phyloP scores from a whole-genome alignment of 306 rosid species.

The Cicer judaicum region DNA sequence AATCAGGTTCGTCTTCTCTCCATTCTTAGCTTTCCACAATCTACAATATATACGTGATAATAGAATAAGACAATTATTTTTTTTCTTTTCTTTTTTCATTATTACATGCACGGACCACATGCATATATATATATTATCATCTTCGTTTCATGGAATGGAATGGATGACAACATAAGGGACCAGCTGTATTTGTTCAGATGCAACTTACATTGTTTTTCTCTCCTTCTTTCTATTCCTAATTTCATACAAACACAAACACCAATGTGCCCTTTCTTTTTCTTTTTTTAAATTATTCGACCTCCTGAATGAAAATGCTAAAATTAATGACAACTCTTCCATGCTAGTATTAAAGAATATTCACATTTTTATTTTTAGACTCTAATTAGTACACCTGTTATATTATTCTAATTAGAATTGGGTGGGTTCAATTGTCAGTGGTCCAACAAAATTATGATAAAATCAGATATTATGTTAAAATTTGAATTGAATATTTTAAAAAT shows the following conservation, averaged over 20 bases:
- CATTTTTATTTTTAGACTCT: too few species aligned
- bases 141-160: neutral
- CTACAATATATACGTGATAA: too few species aligned
- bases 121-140: neutral
- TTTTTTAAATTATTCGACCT: too few species aligned
- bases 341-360: too few species aligned
- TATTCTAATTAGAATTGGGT: too few species aligned
- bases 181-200: conserved; percentile 54
- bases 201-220: conserved; percentile 52
- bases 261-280: conserved; percentile 1
- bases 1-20: conserved; percentile 71
- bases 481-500: too few species aligned
- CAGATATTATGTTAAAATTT: too few species aligned
- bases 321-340: too few species aligned
- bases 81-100: conserved; percentile 5
- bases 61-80: conserved; percentile 42
- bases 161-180: conserved; percentile 48
- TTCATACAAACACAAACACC: conserved; percentile 49
- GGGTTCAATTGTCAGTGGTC: too few species aligned
- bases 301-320: too few species aligned
- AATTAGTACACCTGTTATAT: too few species aligned
- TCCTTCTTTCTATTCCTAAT: conserved; percentile 27
- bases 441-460: too few species aligned
- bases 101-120: conserved; percentile 49
- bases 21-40: conserved; percentile 43